Evolutionary conservation across 1,284 basidiomycete genomes (phyloP).

Genomic region (Tilletiopsis washingtonensis): DNA sequence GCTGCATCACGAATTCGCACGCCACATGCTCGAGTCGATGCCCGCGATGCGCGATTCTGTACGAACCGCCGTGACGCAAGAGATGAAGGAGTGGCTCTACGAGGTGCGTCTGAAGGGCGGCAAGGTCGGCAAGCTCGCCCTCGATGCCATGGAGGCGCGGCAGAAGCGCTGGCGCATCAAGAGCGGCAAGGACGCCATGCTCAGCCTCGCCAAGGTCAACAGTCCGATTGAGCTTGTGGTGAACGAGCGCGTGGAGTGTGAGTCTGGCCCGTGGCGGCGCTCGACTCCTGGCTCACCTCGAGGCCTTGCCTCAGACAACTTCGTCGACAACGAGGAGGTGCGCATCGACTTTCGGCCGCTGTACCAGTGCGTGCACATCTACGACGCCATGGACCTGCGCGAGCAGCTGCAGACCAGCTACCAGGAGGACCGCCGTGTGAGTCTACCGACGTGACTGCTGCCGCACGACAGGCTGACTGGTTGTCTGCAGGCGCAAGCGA

Average conservation of each 20-base stretch:
- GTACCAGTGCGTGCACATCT: slow-evolving; percentile 95
- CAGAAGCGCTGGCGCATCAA: slow-evolving; percentile 69
- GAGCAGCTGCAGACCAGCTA: slow-evolving; percentile 85
- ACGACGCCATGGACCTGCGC: slow-evolving; percentile 78
- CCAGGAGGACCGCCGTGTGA: slow-evolving; percentile 77
- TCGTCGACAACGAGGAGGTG: slow-evolving; percentile 80
- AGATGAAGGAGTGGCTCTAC: slow-evolving; percentile 93
- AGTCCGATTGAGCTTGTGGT: slow-evolving; percentile 88
- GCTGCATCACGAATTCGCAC: slow-evolving; percentile 84
- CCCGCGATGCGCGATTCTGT: slow-evolving; percentile 82
- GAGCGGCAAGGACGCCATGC: slow-evolving; percentile 28
- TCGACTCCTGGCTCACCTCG: not conserved
- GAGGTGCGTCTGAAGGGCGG: slow-evolving; percentile 85
- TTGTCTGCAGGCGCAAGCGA: slow-evolving; percentile 66
- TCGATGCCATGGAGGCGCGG: slow-evolving; percentile 80
- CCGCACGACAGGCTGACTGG: not conserved
- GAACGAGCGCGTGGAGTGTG: slow-evolving; percentile 90
- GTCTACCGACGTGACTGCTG: not conserved
- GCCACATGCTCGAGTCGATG: slow-evolving; percentile 79
- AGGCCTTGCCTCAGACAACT: slow-evolving; percentile 59
- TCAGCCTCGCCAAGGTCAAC: slow-evolving; percentile 72
- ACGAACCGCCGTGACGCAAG: slow-evolving; percentile 84
- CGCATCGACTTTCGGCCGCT: slow-evolving; percentile 88
- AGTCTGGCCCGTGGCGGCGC: slow-evolving; percentile 38
- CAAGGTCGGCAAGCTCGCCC: slow-evolving; percentile 75